A percentile compares a stretch with the other conserved stretches of the same genome.
These are phyloP conservation scores for Purpureocillium lavendulum DNA, from an alignment of 2,329 filamentous ascomycete species.

Conservation along the genomic window DNA sequence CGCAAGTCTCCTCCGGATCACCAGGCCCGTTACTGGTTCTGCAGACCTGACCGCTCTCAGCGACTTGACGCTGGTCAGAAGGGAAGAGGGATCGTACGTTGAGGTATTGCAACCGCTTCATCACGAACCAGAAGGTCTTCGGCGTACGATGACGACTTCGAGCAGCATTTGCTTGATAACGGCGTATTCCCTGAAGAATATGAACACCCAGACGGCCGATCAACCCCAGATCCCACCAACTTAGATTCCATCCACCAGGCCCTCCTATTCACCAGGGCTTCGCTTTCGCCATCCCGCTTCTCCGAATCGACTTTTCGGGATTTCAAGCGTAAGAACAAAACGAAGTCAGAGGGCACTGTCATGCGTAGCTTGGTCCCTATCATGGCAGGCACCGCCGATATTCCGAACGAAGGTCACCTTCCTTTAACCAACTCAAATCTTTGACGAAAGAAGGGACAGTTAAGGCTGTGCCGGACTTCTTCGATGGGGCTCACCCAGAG, in stretches of 20 bases:
- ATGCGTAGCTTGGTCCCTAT: constrained; percentile 2
- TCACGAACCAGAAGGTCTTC: neutral
- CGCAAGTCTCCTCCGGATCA: no score
- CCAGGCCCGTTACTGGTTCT: no score
- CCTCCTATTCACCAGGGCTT: neutral
- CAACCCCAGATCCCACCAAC: constrained; percentile 3
- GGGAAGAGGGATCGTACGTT: no score
- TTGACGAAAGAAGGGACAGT: neutral
- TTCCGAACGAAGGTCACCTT: constrained; percentile 1
- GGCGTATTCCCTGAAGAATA: constrained; percentile 3
- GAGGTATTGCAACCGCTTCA: no score
- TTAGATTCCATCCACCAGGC: constrained; percentile 1
- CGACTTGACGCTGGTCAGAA: no score
- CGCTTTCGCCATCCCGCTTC: constrained; percentile 6
- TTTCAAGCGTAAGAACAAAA: constrained; percentile 2
- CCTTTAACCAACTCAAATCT: neutral
- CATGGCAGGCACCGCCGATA: constrained; percentile 1
- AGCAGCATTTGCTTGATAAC: constrained; percentile 6
- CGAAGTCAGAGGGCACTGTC: neutral
- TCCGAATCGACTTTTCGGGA: constrained; percentile 1
- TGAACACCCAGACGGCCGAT: constrained; percentile 1
- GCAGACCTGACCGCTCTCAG: no score
- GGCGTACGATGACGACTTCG: constrained; percentile 6
- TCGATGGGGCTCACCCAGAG: neutral
- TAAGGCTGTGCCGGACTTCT: neutral